Evolutionary conservation across 495 filamentous ascomycete genomes (phyloP), one percentile per base, ranked within the genome.

Genomic region (Podospora didyma): DNA sequence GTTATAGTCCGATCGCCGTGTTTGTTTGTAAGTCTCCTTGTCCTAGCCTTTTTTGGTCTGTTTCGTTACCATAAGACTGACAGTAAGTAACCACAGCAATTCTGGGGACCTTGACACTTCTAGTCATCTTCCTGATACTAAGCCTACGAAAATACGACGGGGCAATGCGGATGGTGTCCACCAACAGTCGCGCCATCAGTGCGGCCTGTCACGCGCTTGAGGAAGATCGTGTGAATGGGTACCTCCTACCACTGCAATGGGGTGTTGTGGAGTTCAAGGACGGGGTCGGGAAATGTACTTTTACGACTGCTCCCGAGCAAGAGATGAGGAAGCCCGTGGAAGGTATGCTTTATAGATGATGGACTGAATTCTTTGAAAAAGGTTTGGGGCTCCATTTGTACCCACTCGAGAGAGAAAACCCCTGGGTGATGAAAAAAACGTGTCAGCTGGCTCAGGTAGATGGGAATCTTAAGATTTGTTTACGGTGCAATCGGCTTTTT

Each of bases 1-100:
- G 71, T 1, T 75, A 67, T 46, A 67, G 64, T 2, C 67, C 62
- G 2, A 51, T 68, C 22, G 63, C 71, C 2, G 67, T 72, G 14
- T 56, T 72, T 9, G 52, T 63, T 28, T 45, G 62, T 62, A 6
- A 53, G 62, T 62, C 2, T 37, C 31, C 26, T 31, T 9, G 9
- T 31, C 9, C 9, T 11, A 11, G 39, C 11, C 19, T 23, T 50
- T 6, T 3, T 7, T 5, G n/a, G 20, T 9, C 39, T 0, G 20
- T 19, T 35, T 19, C 2, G 9, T 9, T 31, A 2, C 2, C 16
- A n/a, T 14, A 22, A 35, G n/a, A 7, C 3, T 20, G 17, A 39
- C 31, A 51, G 6, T 10, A 51, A 4, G 1, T 35, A 5, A 34
- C 6, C 19, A 34, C 24, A 57, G 54, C 54, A 23, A 31, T 57